These are phyloP conservation scores for Ogataea parapolymorpha DNA, from an alignment of 805 yeast species.

Conservation along the genomic window DNA sequence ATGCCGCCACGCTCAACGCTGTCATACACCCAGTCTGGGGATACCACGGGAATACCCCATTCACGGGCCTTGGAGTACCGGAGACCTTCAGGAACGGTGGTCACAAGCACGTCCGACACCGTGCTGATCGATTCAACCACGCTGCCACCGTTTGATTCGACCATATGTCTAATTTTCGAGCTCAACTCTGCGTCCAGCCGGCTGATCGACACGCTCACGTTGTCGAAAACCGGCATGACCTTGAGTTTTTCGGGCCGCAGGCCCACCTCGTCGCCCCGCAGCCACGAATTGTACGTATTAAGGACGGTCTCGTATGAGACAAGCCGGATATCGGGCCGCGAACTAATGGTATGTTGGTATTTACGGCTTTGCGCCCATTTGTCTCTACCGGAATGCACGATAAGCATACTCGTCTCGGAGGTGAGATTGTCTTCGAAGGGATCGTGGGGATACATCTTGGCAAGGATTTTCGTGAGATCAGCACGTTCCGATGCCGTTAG, in stretches of 20 bases:
- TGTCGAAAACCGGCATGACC: slow-evolving; percentile 41
- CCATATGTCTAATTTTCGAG: slow-evolving; percentile 29
- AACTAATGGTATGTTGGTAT: slow-evolving; percentile 45
- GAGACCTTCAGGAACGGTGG: slow-evolving; percentile 50
- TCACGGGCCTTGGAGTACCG: slow-evolving; percentile 50
- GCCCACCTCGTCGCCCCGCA: slow-evolving; percentile 40
- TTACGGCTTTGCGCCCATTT: slow-evolving; percentile 45
- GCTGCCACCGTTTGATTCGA: slow-evolving; percentile 45
- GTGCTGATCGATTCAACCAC: slow-evolving; percentile 48
- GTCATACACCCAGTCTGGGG: slow-evolving; percentile 51
- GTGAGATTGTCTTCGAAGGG: slow-evolving; percentile 27
- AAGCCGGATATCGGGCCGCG: slow-evolving; percentile 56
- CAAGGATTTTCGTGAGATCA: slow-evolving; percentile 15
- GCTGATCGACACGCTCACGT: slow-evolving; percentile 39
- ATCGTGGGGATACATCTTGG: slow-evolving; percentile 14
- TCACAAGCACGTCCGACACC: slow-evolving; percentile 42
- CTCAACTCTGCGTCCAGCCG: slow-evolving; percentile 21
- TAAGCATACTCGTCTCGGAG: slow-evolving; percentile 24
- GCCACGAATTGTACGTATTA: slow-evolving; percentile 49
- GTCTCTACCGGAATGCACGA: slow-evolving; percentile 23
- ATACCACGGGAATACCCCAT: slow-evolving; percentile 54
- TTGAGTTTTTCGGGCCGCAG: slow-evolving; percentile 6
- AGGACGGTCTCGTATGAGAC: slow-evolving; percentile 46
- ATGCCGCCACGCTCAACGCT: slow-evolving; percentile 43
- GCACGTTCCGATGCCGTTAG: slow-evolving; percentile 18